Percentiles rank a stretch among this genome's conserved stretches.
phyloP scores from a whole-genome alignment of 2,329 filamentous ascomycete genomes.

The Zymoseptoria pseudotritici region DNA sequence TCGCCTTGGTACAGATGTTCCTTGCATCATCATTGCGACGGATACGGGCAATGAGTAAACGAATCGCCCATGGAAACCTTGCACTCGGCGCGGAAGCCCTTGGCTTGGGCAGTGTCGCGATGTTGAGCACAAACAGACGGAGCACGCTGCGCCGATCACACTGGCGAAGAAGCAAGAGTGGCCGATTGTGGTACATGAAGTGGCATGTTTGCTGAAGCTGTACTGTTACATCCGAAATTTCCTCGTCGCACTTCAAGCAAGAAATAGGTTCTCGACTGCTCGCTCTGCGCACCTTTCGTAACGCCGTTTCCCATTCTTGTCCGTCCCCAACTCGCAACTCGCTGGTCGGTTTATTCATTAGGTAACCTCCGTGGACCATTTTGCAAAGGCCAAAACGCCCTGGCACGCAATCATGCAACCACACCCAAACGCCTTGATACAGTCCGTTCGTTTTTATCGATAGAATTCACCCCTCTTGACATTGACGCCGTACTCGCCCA shows the following conservation, averaged over 20 bases:
- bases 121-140: no score
- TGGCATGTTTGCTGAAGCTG: not conserved
- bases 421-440: not conserved
- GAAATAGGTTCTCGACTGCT: not conserved
- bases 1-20: not conserved
- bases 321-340: not conserved
- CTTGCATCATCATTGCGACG: not conserved
- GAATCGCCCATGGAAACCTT: no score
- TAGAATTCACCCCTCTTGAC: conserved; percentile 98
- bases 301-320: not conserved
- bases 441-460: conserved; percentile 45
- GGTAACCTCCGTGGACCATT: not conserved
- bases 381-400: not conserved
- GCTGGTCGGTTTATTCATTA: not conserved
- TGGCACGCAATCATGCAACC: conserved; percentile 2
- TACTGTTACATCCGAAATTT: not conserved
- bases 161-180: not conserved
- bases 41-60: not conserved
- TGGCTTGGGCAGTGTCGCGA: no score
- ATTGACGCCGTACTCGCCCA: conserved; percentile 95
- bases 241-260: not conserved
- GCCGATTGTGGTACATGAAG: not conserved
- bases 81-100: no score
- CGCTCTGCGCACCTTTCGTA: not conserved
- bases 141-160: not conserved